Evolutionary conservation across 2,329 filamentous ascomycete genomes (phyloP), one percentile per base, ranked within the genome.

Genomic region (Xylaria sp.): DNA sequence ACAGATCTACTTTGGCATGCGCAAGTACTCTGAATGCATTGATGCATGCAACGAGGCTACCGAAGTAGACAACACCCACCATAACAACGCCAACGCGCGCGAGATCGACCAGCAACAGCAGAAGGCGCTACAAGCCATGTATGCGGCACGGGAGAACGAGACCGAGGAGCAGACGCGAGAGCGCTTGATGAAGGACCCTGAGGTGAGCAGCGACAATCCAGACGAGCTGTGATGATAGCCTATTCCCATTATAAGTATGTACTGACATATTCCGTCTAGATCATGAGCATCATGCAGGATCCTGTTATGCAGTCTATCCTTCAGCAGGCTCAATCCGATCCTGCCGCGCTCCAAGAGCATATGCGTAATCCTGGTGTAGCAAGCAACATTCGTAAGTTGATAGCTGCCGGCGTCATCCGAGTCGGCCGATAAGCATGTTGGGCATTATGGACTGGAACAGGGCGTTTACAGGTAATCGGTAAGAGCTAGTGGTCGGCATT

Each of bases 271-370:
- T 4, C 18, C 23, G 8, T 48, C 46, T 74, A 85, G 90, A 97
- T 98, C 79, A 93, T 97, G 87, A 82, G 85, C 70, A 95, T 97
- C 77, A 92, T 98, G 82, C 91, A 94, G 80, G 96, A 99, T 78
- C 96, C 96, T 18, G 91, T 99, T 78, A 98, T 99, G 95, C 94
- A 99, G 83, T 92, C 91, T 73, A 97, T 97, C 73, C 88, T 98
- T 65, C 94, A 98, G 80, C 96, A 99, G 83, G 96, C 96, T 53
- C 97, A 98, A 86, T 90, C 89, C 63, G 93, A 99, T 77, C 96
- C 96, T 20, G 91, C 91, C 57, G 96, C 96, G 53, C 88, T 99
- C 70, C 91, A 97, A 79, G 95, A 99, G 81, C 97, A 99, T 82
- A 97, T 99, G 93, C 93, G 90, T 85, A 99, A 98, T 84, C 88